Conservation (phyloP, 129 eudicot species). For the Oenanthe sinensis region DNA sequence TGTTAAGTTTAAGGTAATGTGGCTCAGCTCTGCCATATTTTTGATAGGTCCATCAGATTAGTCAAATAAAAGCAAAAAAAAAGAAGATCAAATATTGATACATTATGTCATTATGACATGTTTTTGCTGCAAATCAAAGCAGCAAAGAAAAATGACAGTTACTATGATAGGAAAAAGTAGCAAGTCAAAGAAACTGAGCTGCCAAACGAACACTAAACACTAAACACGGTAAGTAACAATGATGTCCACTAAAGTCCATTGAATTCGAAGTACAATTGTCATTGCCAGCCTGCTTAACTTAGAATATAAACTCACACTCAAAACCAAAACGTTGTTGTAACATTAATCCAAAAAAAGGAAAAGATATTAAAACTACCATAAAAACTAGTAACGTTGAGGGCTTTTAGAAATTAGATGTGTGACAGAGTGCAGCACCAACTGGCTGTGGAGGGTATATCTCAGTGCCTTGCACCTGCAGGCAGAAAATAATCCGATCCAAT, state of each 20-base stretch:
- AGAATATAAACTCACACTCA: not conserved
- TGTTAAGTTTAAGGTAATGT: not conserved
- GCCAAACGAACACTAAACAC: not conserved
- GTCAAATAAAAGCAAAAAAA: no score
- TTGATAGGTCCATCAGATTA: not conserved
- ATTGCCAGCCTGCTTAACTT: not conserved
- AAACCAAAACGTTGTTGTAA: not conserved
- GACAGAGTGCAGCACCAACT: not conserved
- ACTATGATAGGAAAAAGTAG: not conserved
- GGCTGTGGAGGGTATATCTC: not conserved
- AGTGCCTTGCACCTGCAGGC: not conserved
- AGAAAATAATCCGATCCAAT: no score
- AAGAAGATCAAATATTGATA: no score
- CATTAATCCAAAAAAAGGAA: not conserved
- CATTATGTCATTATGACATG: not conserved
- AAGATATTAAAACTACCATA: not conserved
- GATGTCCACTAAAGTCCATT: not conserved
- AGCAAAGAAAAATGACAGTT: not conserved
- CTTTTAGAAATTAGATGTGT: not conserved
- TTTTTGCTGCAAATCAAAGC: not conserved
- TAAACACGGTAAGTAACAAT: not conserved
- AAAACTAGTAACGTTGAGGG: not conserved
- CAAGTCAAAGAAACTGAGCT: not conserved
- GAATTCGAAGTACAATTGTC: not conserved
- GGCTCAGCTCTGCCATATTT: not conserved